Percentiles rank a stretch among this genome's conserved stretches.
Conservation (phyloP, 345 rosid species). For the Alliaria petiolata region DNA sequence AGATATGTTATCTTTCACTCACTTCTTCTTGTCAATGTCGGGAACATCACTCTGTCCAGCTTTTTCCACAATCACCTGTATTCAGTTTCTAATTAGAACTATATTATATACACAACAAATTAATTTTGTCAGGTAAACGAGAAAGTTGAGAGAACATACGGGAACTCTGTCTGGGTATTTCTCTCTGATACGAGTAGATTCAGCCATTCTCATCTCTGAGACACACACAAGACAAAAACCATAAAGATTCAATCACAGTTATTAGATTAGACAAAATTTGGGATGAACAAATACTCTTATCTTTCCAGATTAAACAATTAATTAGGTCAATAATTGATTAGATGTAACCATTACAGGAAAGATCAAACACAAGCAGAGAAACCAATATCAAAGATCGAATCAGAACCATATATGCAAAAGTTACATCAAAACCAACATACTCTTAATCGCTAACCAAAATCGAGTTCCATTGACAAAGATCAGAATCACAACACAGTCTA, state of each 20-base stretch:
- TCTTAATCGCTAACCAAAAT: background rate
- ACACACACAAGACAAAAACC: background rate
- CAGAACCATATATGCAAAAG: background rate
- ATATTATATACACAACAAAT: background rate
- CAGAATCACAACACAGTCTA: background rate
- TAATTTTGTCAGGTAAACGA: background rate
- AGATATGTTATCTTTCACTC: slow-evolving; percentile 39
- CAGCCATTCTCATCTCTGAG: slow-evolving; percentile 32
- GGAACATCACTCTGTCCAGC: slow-evolving; percentile 81
- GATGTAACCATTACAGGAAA: background rate
- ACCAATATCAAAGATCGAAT: background rate
- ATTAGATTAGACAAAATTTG: background rate
- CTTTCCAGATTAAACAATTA: background rate
- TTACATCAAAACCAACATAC: background rate
- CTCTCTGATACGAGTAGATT: slow-evolving; percentile 32
- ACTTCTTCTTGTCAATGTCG: slow-evolving; percentile 83
- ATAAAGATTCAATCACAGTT: background rate
- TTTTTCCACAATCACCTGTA: slow-evolving; percentile 81
- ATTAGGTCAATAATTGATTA: background rate
- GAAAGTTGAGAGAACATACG: background rate
- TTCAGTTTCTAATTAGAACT: background rate
- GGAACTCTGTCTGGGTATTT: slow-evolving; percentile 32
- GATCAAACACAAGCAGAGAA: background rate
- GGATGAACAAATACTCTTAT: too few relatives aligned
- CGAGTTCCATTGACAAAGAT: background rate